phyloP scores from a whole-genome alignment of 1,284 basidiomycete genomes.

The Golubevia sp. region DNA sequence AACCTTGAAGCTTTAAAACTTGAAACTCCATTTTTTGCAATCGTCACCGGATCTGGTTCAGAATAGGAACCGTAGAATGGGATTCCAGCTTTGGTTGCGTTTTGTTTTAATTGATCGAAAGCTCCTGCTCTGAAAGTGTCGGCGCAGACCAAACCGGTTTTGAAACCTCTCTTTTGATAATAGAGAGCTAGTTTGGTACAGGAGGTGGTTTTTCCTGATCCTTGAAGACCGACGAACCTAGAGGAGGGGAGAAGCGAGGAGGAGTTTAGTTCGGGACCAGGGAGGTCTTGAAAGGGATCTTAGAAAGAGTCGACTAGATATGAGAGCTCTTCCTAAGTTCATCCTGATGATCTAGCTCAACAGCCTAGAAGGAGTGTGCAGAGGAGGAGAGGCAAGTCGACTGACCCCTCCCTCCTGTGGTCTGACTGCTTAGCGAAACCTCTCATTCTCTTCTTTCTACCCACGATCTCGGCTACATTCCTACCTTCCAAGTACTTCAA shows the following conservation, averaged over 20 bases:
- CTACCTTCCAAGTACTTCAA: no score
- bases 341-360: no score
- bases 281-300: background rate
- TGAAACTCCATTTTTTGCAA: slow-evolving; percentile 88
- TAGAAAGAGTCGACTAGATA: no score
- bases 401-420: no score
- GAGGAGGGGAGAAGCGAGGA: background rate
- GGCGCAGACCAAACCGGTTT: slow-evolving; percentile 97
- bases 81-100: slow-evolving; percentile 95
- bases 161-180: slow-evolving; percentile 95
- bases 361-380: background rate
- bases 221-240: slow-evolving; percentile 65
- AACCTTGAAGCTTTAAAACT: slow-evolving; percentile 98
- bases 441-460: no score
- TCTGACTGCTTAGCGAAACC: no score
- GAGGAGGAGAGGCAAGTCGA: no score
- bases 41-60: slow-evolving; percentile 94
- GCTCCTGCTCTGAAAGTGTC: slow-evolving; percentile 99
- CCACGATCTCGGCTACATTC: no score
- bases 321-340: no score
- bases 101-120: slow-evolving; percentile 91
- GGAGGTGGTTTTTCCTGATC: slow-evolving; percentile 97
- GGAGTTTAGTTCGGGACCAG: background rate
- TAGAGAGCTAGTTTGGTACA: slow-evolving; percentile 84
- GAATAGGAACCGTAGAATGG: slow-evolving; percentile 99